Conservation (phyloP, 306 rosid genomes). For the Chamaecrista fasciculata region DNA sequence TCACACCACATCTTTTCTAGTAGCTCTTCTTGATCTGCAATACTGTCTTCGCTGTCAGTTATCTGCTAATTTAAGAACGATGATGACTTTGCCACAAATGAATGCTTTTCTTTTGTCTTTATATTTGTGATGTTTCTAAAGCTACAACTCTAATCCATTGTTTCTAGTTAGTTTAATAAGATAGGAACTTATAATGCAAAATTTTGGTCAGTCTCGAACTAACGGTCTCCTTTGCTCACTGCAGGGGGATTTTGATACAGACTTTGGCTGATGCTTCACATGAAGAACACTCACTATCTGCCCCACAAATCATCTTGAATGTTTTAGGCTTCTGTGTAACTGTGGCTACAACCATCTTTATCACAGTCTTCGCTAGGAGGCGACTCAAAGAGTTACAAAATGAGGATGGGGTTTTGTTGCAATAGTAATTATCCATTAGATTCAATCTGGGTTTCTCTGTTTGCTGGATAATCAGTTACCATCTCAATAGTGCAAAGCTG, state of each 20-base stretch:
- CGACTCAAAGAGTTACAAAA: slow-evolving; percentile 61
- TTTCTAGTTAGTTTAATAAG: slow-evolving; percentile 13
- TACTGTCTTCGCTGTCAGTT: background rate
- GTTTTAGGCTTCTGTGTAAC: slow-evolving; percentile 67
- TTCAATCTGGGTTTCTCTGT: slow-evolving; percentile 29
- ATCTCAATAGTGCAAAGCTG: slow-evolving; percentile 19
- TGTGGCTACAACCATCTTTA: slow-evolving; percentile 61
- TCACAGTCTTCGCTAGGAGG: slow-evolving; percentile 70
- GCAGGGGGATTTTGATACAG: slow-evolving; percentile 81
- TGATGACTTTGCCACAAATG: slow-evolving; percentile 13
- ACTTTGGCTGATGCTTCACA: slow-evolving; percentile 86
- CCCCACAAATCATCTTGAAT: slow-evolving; percentile 73
- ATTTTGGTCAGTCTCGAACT: slow-evolving; percentile 17
- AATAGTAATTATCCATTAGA: slow-evolving; percentile 33
- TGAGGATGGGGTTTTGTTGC: slow-evolving; percentile 60
- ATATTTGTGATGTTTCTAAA: slow-evolving; percentile 6
- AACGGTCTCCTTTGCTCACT: slow-evolving; percentile 12
- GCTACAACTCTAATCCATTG: background rate
- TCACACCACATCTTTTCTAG: background rate
- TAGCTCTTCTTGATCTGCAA: slow-evolving; percentile 3
- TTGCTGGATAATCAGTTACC: slow-evolving; percentile 20
- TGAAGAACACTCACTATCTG: slow-evolving; percentile 62
- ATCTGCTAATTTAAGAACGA: background rate
- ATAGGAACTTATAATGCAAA: slow-evolving; percentile 8
- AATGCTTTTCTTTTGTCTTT: background rate